Percentiles rank a stretch among this genome's conserved stretches.
These are phyloP conservation scores for Cytidiella melzeri DNA, from an alignment of 768 basidiomycete genomes.

Conservation along the genomic window DNA sequence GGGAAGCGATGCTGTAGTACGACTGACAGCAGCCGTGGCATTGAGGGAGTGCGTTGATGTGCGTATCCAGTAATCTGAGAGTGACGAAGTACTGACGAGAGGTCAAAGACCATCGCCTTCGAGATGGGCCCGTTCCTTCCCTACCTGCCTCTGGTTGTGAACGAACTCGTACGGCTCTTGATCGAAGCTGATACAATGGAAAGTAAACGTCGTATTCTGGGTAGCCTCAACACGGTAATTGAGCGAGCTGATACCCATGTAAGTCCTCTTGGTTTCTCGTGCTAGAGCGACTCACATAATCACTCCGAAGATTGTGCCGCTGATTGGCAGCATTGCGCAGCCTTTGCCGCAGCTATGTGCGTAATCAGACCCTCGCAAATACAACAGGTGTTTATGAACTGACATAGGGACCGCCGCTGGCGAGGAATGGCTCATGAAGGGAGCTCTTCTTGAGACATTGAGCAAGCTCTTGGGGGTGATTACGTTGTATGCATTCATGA, in stretches of 20 bases:
- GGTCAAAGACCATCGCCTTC: conserved; percentile 55
- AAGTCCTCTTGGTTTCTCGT: conserved; percentile 5
- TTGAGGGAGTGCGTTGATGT: conserved; percentile 84
- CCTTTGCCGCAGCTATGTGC: conserved; percentile 71
- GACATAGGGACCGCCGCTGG: conserved; percentile 61
- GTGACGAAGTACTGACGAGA: not conserved
- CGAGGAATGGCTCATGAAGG: conserved; percentile 68
- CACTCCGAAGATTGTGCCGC: conserved; percentile 55
- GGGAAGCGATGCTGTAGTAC: conserved; percentile 79
- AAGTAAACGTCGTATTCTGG: conserved; percentile 68
- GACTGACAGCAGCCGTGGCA: conserved; percentile 77
- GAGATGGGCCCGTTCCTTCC: conserved; percentile 60
- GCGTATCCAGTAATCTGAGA: conserved; percentile 27
- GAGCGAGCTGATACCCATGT: conserved; percentile 38
- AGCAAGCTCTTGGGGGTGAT: conserved; percentile 64
- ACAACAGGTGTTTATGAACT: conserved; percentile 11
- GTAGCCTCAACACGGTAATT: conserved; percentile 64
- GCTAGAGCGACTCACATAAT: not conserved
- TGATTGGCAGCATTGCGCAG: conserved; percentile 50
- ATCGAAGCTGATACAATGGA: conserved; percentile 72
- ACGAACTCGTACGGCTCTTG: conserved; percentile 64
- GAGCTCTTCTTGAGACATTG: conserved; percentile 61
- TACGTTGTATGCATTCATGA: conserved; percentile 1
- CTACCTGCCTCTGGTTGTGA: conserved; percentile 52
- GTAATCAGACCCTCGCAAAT: conserved; percentile 21